Evolutionary conservation across 305 asterid species (phyloP).

Genomic region (Petunia hybrid): DNA sequence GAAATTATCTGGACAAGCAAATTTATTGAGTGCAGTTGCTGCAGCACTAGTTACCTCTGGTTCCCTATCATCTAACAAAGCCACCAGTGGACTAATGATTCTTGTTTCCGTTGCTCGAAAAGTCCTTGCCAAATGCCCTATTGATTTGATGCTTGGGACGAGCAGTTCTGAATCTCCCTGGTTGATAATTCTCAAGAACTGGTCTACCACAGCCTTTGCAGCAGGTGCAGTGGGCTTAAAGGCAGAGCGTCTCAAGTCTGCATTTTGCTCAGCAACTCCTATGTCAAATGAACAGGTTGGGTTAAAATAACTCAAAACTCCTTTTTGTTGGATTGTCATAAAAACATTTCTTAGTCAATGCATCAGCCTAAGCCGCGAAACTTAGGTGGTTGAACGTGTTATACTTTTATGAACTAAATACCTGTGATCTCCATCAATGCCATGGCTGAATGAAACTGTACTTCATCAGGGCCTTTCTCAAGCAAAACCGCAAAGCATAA

Average conservation of each 20-base stretch:
- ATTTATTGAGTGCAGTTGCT: conserved; percentile 43
- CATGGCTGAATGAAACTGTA: conserved; percentile 44
- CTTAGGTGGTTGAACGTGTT: too few species aligned
- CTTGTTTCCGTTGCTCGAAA: conserved; percentile 46
- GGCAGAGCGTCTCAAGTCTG: conserved; percentile 39
- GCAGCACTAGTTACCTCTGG: conserved; percentile 45
- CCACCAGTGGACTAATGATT: conserved; percentile 42
- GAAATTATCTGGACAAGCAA: conserved; percentile 41
- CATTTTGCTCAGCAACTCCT: conserved; percentile 40
- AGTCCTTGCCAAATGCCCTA: conserved; percentile 46
- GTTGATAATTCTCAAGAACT: conserved; percentile 38
- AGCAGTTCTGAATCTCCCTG: conserved; percentile 40
- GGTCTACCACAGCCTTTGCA: conserved; percentile 44
- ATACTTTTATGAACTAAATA: background rate
- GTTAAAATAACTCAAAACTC: background rate
- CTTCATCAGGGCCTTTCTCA: conserved; percentile 45
- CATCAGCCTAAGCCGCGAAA: too few species aligned
- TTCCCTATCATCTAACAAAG: conserved; percentile 40
- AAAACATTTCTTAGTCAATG: too few species aligned
- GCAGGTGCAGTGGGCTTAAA: conserved; percentile 47
- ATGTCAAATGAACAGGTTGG: conserved; percentile 11
- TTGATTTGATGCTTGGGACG: conserved; percentile 40
- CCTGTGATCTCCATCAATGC: conserved; percentile 50
- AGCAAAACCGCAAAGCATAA: conserved; percentile 43
- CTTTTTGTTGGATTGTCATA: too few species aligned